These are phyloP conservation scores for Neonectria faginata DNA, from an alignment of 2,329 filamentous ascomycete genomes.

Conservation along the genomic window DNA sequence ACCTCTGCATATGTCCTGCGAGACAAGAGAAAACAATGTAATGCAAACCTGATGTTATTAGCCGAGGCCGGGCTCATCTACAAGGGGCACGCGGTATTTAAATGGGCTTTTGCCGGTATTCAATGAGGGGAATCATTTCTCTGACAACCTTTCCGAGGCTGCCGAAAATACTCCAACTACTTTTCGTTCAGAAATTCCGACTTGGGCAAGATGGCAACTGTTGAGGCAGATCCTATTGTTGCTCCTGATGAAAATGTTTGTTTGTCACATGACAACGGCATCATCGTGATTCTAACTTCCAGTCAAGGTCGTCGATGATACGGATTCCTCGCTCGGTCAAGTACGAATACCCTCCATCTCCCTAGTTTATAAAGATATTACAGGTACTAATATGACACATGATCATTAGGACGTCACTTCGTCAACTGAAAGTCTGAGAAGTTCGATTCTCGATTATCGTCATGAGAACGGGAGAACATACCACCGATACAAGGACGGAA, in stretches of 20 bases:
- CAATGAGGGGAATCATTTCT: neutral
- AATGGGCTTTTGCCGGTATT: neutral
- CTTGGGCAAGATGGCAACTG: neutral
- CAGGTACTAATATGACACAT: neutral
- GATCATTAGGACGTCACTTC: constrained; percentile 1
- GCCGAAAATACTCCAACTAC: too few species aligned
- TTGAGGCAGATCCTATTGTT: neutral
- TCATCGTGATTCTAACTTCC: neutral
- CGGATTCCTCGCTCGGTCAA: neutral
- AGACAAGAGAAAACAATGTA: neutral
- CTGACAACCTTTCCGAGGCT: neutral
- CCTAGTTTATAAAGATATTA: neutral
- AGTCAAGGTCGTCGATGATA: neutral
- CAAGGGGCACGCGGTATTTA: neutral
- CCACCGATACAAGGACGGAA: constrained; percentile 23
- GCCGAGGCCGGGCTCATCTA: neutral
- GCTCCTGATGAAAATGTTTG: neutral
- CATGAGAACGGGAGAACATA: constrained; percentile 19
- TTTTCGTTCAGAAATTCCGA: neutral
- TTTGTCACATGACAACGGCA: neutral
- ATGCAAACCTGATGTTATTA: neutral
- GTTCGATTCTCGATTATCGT: constrained; percentile 21
- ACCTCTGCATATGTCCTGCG: neutral
- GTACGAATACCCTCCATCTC: neutral
- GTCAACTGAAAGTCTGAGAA: constrained; percentile 10